A percentile compares a stretch with the other conserved stretches of the same genome.
Conservation (phyloP, 140 eudicot genomes). For the Senecio squalidus region DNA sequence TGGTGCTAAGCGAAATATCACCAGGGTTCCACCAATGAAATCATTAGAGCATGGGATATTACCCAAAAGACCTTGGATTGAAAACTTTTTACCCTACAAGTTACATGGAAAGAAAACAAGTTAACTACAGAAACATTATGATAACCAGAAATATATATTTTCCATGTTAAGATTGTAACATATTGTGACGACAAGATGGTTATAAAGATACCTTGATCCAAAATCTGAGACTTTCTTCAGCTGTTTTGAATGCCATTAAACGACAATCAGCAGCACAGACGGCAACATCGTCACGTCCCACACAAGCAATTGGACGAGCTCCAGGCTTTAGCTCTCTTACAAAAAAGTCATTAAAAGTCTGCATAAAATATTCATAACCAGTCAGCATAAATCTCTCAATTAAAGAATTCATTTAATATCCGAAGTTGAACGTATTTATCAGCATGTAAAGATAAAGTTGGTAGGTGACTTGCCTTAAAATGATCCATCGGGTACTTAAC, state of each 20-base stretch:
- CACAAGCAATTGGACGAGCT: constrained; percentile 55
- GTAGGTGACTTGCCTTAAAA: constrained; percentile 52
- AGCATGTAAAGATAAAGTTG: not conserved
- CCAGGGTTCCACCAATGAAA: constrained; percentile 70
- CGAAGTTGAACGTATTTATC: not conserved
- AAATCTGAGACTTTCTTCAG: constrained; percentile 63
- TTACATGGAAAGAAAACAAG: constrained; percentile 12
- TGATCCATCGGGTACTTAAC: constrained; percentile 77
- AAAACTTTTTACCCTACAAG: constrained; percentile 76
- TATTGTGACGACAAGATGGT: not conserved
- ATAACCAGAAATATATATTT: too few species aligned
- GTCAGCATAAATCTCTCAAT: too few species aligned
- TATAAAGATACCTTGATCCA: constrained; percentile 71
- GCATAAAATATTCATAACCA: constrained; percentile 26
- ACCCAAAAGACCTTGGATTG: constrained; percentile 83
- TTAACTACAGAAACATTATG: not conserved
- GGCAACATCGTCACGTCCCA: constrained; percentile 76
- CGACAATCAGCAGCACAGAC: constrained; percentile 96
- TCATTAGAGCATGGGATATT: constrained; percentile 41
- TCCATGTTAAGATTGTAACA: too few species aligned
- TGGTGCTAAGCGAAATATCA: constrained; percentile 97
- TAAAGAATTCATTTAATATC: too few species aligned
- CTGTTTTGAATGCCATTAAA: constrained; percentile 69
- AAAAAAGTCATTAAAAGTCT: constrained; percentile 86
- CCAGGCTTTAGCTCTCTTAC: constrained; percentile 82